Evolutionary conservation across 2,329 filamentous ascomycete species (phyloP).

Genomic region (Ascochyta viciae-villosae): DNA sequence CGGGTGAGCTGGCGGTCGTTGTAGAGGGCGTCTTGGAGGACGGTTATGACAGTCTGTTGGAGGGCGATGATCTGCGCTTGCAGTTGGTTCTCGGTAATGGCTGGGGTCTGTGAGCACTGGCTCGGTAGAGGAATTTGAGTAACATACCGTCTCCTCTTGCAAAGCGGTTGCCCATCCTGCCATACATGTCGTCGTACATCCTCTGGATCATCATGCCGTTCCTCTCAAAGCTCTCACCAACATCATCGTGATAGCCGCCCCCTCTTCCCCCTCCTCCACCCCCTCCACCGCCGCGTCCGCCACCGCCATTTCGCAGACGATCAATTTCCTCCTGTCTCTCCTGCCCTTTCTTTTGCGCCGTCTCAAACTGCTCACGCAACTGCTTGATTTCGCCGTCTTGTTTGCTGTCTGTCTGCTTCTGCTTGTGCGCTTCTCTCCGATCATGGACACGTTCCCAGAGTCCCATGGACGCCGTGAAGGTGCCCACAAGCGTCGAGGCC

Average conservation of each 20-base stretch:
- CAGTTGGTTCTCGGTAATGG: slow-evolving; percentile 52
- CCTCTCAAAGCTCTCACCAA: slow-evolving; percentile 41
- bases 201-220: slow-evolving; percentile 46
- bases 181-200: slow-evolving; percentile 49
- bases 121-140: background rate
- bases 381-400: slow-evolving; percentile 47
- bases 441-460: slow-evolving; percentile 51
- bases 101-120: slow-evolving; percentile 27
- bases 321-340: slow-evolving; percentile 34
- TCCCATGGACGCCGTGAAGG: slow-evolving; percentile 54
- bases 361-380: slow-evolving; percentile 41
- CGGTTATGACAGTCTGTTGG: slow-evolving; percentile 53
- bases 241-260: slow-evolving; percentile 33
- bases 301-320: slow-evolving; percentile 26
- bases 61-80: slow-evolving; percentile 53
- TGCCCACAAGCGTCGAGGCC: slow-evolving; percentile 54
- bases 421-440: slow-evolving; percentile 47
- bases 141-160: slow-evolving; percentile 50
- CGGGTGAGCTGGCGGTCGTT: slow-evolving; percentile 50
- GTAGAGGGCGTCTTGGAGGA: slow-evolving; percentile 53
- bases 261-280: slow-evolving; percentile 5
- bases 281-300: slow-evolving; percentile 8
- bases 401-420: slow-evolving; percentile 47
- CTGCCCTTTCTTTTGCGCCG: slow-evolving; percentile 34
- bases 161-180: slow-evolving; percentile 46